These are phyloP conservation scores for Salix arbutifolia DNA, from an alignment of 345 rosid species.

Conservation along the genomic window DNA sequence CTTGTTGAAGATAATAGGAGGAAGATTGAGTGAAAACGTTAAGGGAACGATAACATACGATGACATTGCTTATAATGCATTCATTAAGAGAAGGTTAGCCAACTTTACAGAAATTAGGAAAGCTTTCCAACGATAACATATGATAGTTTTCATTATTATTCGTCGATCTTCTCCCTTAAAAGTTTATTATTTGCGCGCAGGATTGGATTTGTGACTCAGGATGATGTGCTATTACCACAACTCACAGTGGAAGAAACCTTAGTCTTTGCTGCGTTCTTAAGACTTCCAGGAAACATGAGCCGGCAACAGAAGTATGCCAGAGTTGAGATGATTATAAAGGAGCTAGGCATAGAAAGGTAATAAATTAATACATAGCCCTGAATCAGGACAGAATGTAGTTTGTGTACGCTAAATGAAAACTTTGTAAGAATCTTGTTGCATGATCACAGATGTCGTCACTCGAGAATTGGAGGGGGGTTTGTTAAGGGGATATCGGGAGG, in stretches of 20 bases:
- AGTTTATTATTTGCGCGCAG: constrained; percentile 25
- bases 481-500: constrained; percentile 96
- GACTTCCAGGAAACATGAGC: constrained; percentile 84
- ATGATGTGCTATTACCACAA: constrained; percentile 87
- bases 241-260: constrained; percentile 92
- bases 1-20: constrained; percentile 78
- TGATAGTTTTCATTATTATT: not conserved
- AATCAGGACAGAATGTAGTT: not conserved
- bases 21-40: constrained; percentile 68
- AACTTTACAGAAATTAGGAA: not conserved
- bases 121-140: not conserved
- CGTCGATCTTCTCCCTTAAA: not conserved
- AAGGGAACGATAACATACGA: constrained; percentile 73
- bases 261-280: constrained; percentile 76
- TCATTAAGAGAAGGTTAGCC: constrained; percentile 70
- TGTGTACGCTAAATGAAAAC: not conserved
- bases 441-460: constrained; percentile 62
- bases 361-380: not conserved
- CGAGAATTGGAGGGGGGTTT: constrained; percentile 80
- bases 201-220: constrained; percentile 95
- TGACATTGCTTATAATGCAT: constrained; percentile 63
- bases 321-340: constrained; percentile 75
- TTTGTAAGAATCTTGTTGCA: not conserved
- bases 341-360: constrained; percentile 93
- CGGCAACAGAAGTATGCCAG: constrained; percentile 62